A percentile compares a stretch with the other conserved stretches of the same genome.
Conservation (phyloP, 345 rosid species). For the Anastatica hierochuntica region DNA sequence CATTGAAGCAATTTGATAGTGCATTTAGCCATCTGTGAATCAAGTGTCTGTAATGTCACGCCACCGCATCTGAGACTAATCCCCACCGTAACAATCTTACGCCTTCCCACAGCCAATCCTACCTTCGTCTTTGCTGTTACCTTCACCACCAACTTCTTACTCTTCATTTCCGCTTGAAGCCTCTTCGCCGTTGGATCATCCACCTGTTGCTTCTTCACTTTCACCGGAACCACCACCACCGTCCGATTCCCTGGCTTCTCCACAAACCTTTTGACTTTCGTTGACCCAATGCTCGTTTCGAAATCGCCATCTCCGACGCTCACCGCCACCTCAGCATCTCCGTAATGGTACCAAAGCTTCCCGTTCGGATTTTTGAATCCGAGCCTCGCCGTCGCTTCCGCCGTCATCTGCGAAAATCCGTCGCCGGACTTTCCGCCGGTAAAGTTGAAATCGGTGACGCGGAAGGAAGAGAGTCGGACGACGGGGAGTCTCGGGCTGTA, state of each 20-base stretch:
- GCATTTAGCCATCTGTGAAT: conserved; percentile 49
- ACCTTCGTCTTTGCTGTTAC: conserved; percentile 46
- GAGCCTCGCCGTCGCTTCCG: conserved; percentile 33
- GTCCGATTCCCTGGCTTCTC: conserved; percentile 39
- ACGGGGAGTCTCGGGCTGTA: conserved; percentile 58
- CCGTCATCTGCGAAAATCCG: conserved; percentile 28
- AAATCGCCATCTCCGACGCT: conserved; percentile 25
- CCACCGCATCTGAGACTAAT: conserved; percentile 42
- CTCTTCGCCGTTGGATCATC: conserved; percentile 31
- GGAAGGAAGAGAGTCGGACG: conserved; percentile 55
- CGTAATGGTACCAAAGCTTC: conserved; percentile 37
- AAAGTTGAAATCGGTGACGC: conserved; percentile 32
- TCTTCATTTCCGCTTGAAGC: conserved; percentile 30
- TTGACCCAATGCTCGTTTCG: conserved; percentile 36
- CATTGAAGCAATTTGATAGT: conserved; percentile 44
- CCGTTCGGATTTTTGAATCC: conserved; percentile 59
- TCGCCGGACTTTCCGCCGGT: conserved; percentile 36
- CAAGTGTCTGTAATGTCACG: conserved; percentile 34
- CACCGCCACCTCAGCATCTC: conserved; percentile 31
- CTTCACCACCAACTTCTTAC: conserved; percentile 36
- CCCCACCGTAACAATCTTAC: conserved; percentile 37
- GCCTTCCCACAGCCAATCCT: conserved; percentile 34
- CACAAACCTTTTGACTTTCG: conserved; percentile 34
- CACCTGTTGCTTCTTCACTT: conserved; percentile 32
- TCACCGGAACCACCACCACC: conserved; percentile 38